Percentiles rank a stretch among this genome's conserved stretches.
Evolutionary conservation across 768 basidiomycete species (phyloP).

Genomic region (Lactarius evosmus): DNA sequence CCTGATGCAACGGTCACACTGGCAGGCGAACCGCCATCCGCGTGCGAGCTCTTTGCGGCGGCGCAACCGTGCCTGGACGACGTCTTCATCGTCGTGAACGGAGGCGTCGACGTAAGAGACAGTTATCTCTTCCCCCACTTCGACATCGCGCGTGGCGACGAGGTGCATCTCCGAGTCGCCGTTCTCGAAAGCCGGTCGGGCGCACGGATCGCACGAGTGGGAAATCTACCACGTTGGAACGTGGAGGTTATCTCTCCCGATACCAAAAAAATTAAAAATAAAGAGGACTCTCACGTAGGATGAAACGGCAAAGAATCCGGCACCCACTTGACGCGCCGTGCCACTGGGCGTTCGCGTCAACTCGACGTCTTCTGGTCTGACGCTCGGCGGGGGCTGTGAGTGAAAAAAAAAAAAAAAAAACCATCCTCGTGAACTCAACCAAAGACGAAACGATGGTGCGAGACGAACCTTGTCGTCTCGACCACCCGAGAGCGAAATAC

Average conservation of each 20-base stretch:
- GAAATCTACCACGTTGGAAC: constrained; percentile 41
- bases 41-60: constrained; percentile 71
- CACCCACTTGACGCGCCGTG: constrained; percentile 71
- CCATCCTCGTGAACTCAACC: constrained; percentile 7
- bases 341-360: constrained; percentile 74
- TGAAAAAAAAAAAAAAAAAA: background rate
- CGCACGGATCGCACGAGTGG: constrained; percentile 73
- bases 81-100: constrained; percentile 51
- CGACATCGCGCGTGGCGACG: constrained; percentile 61
- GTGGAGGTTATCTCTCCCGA: background rate
- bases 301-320: constrained; percentile 72
- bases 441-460: constrained; percentile 10
- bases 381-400: constrained; percentile 47
- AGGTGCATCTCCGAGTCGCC: constrained; percentile 71
- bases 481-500: constrained; percentile 63
- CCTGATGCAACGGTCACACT: constrained; percentile 58
- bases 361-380: constrained; percentile 68
- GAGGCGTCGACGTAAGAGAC: constrained; percentile 72
- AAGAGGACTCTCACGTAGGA: constrained; percentile 51
- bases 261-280: background rate
- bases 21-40: constrained; percentile 81
- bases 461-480: constrained; percentile 62
- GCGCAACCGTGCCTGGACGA: constrained; percentile 54
- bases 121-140: constrained; percentile 72
- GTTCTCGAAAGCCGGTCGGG: constrained; percentile 58